Base-by-base conservation (phyloP, 2,329 filamentous ascomycete genomes). In the Cadophora sp. region DNA sequence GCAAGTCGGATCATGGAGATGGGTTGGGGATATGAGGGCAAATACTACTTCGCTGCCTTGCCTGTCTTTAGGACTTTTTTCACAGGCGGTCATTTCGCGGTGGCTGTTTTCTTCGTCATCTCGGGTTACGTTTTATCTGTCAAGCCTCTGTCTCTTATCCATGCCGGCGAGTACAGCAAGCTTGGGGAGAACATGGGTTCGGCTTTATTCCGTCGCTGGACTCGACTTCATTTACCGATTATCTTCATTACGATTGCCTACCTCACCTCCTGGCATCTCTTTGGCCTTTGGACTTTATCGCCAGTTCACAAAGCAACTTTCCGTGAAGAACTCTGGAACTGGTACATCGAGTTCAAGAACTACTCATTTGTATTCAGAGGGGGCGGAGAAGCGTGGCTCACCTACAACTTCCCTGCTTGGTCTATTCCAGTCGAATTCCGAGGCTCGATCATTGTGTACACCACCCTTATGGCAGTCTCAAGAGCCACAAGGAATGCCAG, bases 321-420 rank as follows among this genome's bases (percentile, higher is more conserved):
- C 51, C 62, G 60, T 13, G 70, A 68, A 4, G 73, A 74, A 56
- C 16, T 75, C 16, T 70, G 68, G 68, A 65, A 71, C 14, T 77
- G 73, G 72, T 76, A 76, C 61, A 36, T 62, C 67, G 86, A 91
- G 74, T 81, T 86, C 74, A 91, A 91, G 75, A 90, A 90, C 76
- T 91, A 89, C 78, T 91, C 84, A 76, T 91, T 89, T 74, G 75
- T 90, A 36, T 91, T 87, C 78, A 84, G 85, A 53, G 81, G 81
- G 6, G 86, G 86, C 4, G 84, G 84, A 1, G 79, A 83, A 16
- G 83, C 85, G 16, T 89, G 86, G 81, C 81, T 88, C 62, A 78
- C 78, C 16, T 87, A 87, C 78, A 87, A 89, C 71, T 81, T 81
- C 43, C 88, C 90, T 68, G 87, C 89, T 85, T 72, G 74, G 73